Percentiles rank a stretch among this genome's conserved stretches.
Evolutionary conservation across 805 yeast genomes (phyloP).

Genomic region (Barnettozyma vustinii): DNA sequence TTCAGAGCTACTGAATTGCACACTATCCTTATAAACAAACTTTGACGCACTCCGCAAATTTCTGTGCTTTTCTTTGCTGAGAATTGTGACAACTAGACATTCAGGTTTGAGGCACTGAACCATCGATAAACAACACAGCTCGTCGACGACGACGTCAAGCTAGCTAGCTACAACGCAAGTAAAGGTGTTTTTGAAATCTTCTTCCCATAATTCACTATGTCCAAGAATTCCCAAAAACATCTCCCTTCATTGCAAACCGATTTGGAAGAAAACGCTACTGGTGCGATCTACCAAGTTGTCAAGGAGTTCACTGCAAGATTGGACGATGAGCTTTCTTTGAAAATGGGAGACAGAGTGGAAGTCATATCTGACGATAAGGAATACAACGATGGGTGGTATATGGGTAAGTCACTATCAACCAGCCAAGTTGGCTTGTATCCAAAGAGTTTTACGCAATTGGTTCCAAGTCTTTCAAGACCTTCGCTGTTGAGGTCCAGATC

Average conservation of each 20-base stretch:
- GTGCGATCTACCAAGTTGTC: conserved; percentile 49
- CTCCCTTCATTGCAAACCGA: conserved; percentile 7
- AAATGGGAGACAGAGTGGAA: conserved; percentile 80
- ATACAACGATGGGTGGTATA: conserved; percentile 96
- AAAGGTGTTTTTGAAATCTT: neutral
- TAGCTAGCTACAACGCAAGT: neutral
- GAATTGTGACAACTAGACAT: neutral
- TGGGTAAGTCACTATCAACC: conserved; percentile 73
- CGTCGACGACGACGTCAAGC: neutral
- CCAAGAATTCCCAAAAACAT: conserved; percentile 1
- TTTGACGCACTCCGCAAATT: neutral
- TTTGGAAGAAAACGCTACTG: conserved; percentile 19
- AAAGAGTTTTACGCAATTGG: conserved; percentile 71
- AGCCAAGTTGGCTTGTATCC: conserved; percentile 86
- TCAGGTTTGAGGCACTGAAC: neutral
- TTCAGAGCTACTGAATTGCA: neutral
- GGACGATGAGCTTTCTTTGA: conserved; percentile 82
- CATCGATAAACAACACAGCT: neutral
- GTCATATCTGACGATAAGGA: conserved; percentile 90
- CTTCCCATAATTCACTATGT: neutral
- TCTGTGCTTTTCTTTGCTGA: neutral
- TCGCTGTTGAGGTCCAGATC: conserved; percentile 53
- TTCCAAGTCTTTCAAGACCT: conserved; percentile 34
- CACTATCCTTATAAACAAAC: neutral
- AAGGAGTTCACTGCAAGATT: conserved; percentile 84